Conservation (phyloP, 305 asterid genomes). For the Fraxinus dipetala region DNA sequence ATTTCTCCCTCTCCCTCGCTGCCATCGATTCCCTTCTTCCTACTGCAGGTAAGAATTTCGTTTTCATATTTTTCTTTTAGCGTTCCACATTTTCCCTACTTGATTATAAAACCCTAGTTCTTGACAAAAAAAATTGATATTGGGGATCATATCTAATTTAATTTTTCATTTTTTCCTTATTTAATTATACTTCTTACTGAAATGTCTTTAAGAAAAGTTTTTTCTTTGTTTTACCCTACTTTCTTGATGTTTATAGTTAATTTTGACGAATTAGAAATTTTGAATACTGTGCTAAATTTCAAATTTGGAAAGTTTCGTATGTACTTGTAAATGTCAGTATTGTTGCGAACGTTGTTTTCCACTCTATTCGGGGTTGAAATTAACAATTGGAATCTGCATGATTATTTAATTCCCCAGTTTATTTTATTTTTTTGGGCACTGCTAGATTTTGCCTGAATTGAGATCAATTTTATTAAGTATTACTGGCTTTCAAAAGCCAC, state of each 20-base stretch:
- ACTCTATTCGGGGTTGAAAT: neutral
- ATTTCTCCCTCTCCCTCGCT: neutral
- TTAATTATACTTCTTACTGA: neutral
- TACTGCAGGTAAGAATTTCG: slow-evolving; percentile 19
- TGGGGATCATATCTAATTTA: neutral
- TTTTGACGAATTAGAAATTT: neutral
- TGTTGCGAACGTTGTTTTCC: neutral
- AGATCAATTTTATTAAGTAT: neutral
- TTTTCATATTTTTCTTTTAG: neutral
- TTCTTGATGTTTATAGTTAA: neutral
- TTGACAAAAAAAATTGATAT: neutral
- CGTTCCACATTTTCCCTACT: neutral
- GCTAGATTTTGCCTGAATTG: neutral
- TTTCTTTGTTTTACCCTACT: neutral
- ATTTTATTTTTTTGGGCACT: slow-evolving; percentile 13
- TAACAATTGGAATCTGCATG: slow-evolving; percentile 15
- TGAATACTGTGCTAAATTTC: neutral
- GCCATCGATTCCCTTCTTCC: neutral
- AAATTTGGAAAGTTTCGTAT: neutral
- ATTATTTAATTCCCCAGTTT: slow-evolving; percentile 7
- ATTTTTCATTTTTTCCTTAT: neutral
- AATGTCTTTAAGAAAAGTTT: neutral
- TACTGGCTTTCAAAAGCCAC: slow-evolving; percentile 11
- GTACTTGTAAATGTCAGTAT: neutral
- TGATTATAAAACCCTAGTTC: neutral